Evolutionary conservation across 2,329 filamentous ascomycete genomes (phyloP).

Genomic region (Bertia moriformis): DNA sequence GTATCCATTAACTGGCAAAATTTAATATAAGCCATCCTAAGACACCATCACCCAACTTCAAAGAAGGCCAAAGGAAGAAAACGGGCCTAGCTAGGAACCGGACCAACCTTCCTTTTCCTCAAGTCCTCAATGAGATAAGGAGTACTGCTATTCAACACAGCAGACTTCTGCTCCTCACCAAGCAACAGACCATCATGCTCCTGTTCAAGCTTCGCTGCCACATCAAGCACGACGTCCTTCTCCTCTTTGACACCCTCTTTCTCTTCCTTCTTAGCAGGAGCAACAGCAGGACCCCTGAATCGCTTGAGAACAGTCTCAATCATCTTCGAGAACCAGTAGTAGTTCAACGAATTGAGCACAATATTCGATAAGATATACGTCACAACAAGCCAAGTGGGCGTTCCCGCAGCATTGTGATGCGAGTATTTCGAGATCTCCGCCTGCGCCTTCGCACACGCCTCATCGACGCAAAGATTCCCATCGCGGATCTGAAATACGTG

Average conservation of each 20-base stretch:
- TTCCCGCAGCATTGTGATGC: slow-evolving; percentile 14
- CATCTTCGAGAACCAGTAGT: slow-evolving; percentile 57
- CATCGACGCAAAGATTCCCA: slow-evolving; percentile 17
- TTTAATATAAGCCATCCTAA: too few species aligned
- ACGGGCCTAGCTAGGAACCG: not conserved
- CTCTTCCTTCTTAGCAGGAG: slow-evolving; percentile 10
- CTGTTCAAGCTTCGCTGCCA: slow-evolving; percentile 6
- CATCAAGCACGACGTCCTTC: slow-evolving; percentile 17
- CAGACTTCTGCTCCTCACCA: not conserved
- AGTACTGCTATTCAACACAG: too few species aligned
- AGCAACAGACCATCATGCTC: slow-evolving; percentile 2
- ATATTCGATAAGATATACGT: slow-evolving; percentile 43
- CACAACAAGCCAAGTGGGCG: slow-evolving; percentile 43
- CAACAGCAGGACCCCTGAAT: slow-evolving; percentile 27
- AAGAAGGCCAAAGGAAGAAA: too few species aligned
- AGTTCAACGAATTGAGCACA: slow-evolving; percentile 45
- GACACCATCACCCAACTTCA: too few species aligned
- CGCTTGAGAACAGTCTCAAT: slow-evolving; percentile 48
- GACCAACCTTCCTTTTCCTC: not conserved
- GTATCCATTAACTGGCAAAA: too few species aligned
- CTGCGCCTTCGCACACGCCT: slow-evolving; percentile 20
- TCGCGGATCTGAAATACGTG: slow-evolving; percentile 17
- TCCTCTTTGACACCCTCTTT: slow-evolving; percentile 3
- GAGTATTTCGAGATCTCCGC: slow-evolving; percentile 32
- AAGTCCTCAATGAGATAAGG: too few species aligned